Base-by-base conservation (phyloP, 805 yeast genomes). In the Sporopachydermia lactativora region DNA sequence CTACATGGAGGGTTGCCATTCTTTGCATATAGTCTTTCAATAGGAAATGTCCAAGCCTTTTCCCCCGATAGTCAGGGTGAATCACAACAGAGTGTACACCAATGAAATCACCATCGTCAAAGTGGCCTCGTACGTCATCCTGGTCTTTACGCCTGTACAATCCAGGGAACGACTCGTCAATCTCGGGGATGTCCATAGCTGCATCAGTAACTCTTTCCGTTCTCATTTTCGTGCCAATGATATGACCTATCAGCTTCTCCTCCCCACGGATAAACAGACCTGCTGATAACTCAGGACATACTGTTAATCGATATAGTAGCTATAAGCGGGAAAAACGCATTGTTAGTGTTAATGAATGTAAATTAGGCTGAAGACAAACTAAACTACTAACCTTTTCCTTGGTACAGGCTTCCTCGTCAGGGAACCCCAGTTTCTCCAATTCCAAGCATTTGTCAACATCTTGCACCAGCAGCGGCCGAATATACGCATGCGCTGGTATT, bases 1-100 rank as follows among this genome's bases (percentile, higher is more conserved):
- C 96, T 45, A 85, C 77, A 49, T 77, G 84, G 56, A 86, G 94
- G 56, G 85, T 85, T 39, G 84, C 74, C 58, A 89, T 64, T 54
- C 89, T 83, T 59, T 92, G 96, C 45, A 88, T 71, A 61, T 83
- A 92, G 60, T 89, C 98, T 49, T 81, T 85, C 52, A 89, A 60
- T 53, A 89, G 62, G 43, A 86, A 64, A 11, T 94, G 74, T 5
- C 94, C 97, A 44, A 92, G 65, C 54, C 82, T 83, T 59, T 76
- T 72, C 44, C 88, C 83, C 56, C 79, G 84, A 69, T 75, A 84
- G 34, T 75, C 74, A 16, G 86, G 82, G 49, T 75, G 75, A 18
- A 92, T 73, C 2, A 76, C 88, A 17, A 89, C 62, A 3, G 92
- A 75, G 57, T 92, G 97, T 39, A 89, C 68, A 3, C 88, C 96